Percentiles rank a stretch among this genome's conserved stretches.
These are phyloP conservation scores for Naganishia kalamii DNA, from an alignment of 768 basidiomycete species.

Conservation along the genomic window DNA sequence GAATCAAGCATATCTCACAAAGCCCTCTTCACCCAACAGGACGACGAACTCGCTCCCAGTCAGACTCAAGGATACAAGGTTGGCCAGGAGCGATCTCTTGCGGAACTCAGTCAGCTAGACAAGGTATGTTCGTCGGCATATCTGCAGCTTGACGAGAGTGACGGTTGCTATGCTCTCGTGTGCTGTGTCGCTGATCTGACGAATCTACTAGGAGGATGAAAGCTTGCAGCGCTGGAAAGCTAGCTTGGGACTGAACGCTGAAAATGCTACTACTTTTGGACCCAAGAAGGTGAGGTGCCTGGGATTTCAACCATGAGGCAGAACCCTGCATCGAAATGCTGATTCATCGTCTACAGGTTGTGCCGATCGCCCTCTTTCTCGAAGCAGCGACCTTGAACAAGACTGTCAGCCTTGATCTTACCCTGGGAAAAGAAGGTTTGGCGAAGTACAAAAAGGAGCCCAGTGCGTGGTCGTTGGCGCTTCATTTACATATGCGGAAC, in stretches of 20 bases:
- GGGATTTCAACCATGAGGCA: background rate
- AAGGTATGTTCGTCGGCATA: constrained; percentile 47
- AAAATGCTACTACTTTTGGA: constrained; percentile 51
- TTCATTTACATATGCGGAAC: constrained; percentile 29
- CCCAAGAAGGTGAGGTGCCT: constrained; percentile 54
- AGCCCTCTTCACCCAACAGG: background rate
- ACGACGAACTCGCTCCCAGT: constrained; percentile 18
- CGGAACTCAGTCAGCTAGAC: constrained; percentile 79
- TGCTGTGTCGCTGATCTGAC: background rate
- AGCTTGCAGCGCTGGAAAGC: constrained; percentile 94
- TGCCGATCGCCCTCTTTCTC: constrained; percentile 60
- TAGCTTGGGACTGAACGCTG: constrained; percentile 67
- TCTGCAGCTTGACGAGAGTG: background rate
- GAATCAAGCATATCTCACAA: background rate
- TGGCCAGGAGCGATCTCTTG: constrained; percentile 54
- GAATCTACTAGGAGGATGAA: constrained; percentile 60
- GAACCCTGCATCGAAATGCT: background rate
- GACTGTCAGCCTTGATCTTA: constrained; percentile 62
- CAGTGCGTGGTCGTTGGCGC: background rate
- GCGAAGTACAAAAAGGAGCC: constrained; percentile 69
- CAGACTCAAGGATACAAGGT: constrained; percentile 47
- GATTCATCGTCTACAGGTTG: constrained; percentile 27
- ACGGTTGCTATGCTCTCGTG: background rate
- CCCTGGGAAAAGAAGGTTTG: constrained; percentile 50
- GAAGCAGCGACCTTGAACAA: constrained; percentile 64